A percentile compares a stretch with the other conserved stretches of the same genome.
Conservation (phyloP, 2,329 filamentous ascomycete species). For the Botrytis cinerea region DNA sequence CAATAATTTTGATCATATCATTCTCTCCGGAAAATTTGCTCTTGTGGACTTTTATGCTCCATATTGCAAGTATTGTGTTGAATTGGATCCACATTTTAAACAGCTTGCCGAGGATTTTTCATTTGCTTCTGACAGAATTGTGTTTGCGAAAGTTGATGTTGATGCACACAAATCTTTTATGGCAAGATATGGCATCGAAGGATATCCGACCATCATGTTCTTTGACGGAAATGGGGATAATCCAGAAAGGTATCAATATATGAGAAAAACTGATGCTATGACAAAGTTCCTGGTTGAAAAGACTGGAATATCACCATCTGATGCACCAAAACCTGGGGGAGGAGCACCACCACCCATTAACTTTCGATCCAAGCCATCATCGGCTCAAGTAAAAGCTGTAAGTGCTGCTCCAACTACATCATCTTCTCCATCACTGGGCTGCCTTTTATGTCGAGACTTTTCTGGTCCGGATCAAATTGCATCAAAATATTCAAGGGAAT, state of each 20-base stretch:
- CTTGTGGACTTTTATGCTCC: slow-evolving; percentile 98
- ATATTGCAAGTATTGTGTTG: slow-evolving; percentile 97
- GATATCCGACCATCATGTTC: slow-evolving; percentile 95
- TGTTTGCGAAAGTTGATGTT: slow-evolving; percentile 92
- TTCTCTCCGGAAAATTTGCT: slow-evolving; percentile 88
- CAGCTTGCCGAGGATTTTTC: slow-evolving; percentile 77
- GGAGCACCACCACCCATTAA: slow-evolving; percentile 39
- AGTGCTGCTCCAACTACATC: slow-evolving; percentile 33
- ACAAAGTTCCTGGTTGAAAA: slow-evolving; percentile 36
- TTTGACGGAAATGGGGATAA: slow-evolving; percentile 53
- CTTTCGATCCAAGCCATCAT: slow-evolving; percentile 39
- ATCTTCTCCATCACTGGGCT: slow-evolving; percentile 47
- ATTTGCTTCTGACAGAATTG: slow-evolving; percentile 66
- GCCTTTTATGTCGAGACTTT: slow-evolving; percentile 85
- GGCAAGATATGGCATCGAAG: slow-evolving; percentile 59
- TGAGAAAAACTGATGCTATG: slow-evolving; percentile 30
- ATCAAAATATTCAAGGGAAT: slow-evolving; percentile 70
- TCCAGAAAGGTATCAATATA: slow-evolving; percentile 32
- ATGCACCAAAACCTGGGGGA: slow-evolving; percentile 31
- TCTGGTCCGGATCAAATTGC: slow-evolving; percentile 78
- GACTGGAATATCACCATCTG: slow-evolving; percentile 32
- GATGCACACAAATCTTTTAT: slow-evolving; percentile 78
- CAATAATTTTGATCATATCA: slow-evolving; percentile 83
- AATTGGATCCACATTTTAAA: slow-evolving; percentile 85
- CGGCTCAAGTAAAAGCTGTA: slow-evolving; percentile 52